These are phyloP conservation scores for Talaromyces albobiverticillius DNA, from an alignment of 2,329 filamentous ascomycete genomes.

Conservation along the genomic window DNA sequence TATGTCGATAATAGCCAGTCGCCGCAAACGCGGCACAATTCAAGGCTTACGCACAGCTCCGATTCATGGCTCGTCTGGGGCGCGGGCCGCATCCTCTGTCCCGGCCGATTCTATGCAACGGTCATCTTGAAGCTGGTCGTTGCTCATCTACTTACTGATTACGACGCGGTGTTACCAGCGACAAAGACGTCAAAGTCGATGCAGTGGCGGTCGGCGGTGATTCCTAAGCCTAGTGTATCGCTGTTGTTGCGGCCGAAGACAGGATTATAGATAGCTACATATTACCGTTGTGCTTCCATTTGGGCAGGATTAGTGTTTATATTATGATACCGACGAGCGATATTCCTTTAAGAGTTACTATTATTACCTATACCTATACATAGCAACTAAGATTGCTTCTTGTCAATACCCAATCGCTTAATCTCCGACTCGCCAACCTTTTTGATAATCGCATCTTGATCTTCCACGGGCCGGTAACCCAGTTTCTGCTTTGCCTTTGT, in stretches of 20 bases:
- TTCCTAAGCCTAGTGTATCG: too few relatives aligned
- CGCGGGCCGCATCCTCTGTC: background rate
- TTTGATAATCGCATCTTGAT: constrained; percentile 4
- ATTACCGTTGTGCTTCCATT: too few relatives aligned
- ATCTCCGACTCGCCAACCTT: constrained; percentile 4
- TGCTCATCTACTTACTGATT: background rate
- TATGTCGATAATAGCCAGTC: background rate
- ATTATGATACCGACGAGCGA: too few relatives aligned
- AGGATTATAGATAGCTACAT: too few relatives aligned
- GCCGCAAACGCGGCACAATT: background rate
- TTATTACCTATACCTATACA: too few relatives aligned
- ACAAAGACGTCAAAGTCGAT: background rate
- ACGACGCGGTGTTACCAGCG: background rate
- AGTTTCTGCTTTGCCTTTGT: constrained; percentile 10
- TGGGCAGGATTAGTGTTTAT: too few relatives aligned
- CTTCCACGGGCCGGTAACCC: constrained; percentile 3
- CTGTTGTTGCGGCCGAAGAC: too few relatives aligned
- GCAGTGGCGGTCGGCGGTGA: background rate
- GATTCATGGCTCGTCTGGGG: constrained; percentile 2
- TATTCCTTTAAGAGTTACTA: too few relatives aligned
- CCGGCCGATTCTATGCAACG: background rate
- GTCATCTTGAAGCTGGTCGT: background rate
- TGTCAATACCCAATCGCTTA: constrained; percentile 4
- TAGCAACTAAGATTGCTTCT: background rate
- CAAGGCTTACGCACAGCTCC: background rate